Evolutionary conservation across 768 basidiomycete species (phyloP).

Genomic region (Piloderma croceum): DNA sequence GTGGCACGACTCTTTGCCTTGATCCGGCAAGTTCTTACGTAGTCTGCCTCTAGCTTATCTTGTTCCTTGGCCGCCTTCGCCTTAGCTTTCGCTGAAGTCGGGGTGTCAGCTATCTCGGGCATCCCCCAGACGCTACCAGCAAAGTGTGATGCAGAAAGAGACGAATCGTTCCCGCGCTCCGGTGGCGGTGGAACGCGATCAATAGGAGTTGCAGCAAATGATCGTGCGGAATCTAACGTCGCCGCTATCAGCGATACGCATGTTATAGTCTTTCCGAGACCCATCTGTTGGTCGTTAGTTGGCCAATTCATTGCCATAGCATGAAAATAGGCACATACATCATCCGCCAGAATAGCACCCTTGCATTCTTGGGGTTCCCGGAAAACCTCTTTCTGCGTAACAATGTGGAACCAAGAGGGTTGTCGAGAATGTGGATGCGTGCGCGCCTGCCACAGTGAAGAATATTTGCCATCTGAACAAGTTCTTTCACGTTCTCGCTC

Average conservation of each 20-base stretch:
- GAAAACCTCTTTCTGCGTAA: conserved; percentile 74
- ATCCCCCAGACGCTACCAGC: conserved; percentile 81
- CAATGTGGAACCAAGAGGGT: conserved; percentile 72
- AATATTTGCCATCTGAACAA: conserved; percentile 52
- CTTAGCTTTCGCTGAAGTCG: conserved; percentile 45
- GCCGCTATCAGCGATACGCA: conserved; percentile 90
- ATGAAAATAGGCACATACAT: conserved; percentile 53
- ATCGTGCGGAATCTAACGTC: conserved; percentile 64
- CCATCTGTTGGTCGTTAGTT: conserved; percentile 62
- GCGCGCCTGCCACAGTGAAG: conserved; percentile 67
- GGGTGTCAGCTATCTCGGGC: conserved; percentile 43
- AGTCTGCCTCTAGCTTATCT: conserved; percentile 68
- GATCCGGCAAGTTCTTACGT: conserved; percentile 65
- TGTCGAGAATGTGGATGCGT: conserved; percentile 41
- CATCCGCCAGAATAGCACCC: conserved; percentile 92
- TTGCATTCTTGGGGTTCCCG: conserved; percentile 68
- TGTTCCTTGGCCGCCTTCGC: conserved; percentile 60
- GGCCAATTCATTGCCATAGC: conserved; percentile 11
- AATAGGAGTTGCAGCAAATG: conserved; percentile 57
- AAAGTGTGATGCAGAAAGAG: conserved; percentile 55
- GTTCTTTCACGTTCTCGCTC: conserved; percentile 74
- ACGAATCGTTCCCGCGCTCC: conserved; percentile 20
- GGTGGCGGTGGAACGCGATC: conserved; percentile 35
- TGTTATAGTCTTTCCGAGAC: conserved; percentile 94
- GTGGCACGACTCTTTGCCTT: conserved; percentile 85